Conservation (phyloP, 192 early-diverging fungal genomes). For the Gamsiella multidivaricata region DNA sequence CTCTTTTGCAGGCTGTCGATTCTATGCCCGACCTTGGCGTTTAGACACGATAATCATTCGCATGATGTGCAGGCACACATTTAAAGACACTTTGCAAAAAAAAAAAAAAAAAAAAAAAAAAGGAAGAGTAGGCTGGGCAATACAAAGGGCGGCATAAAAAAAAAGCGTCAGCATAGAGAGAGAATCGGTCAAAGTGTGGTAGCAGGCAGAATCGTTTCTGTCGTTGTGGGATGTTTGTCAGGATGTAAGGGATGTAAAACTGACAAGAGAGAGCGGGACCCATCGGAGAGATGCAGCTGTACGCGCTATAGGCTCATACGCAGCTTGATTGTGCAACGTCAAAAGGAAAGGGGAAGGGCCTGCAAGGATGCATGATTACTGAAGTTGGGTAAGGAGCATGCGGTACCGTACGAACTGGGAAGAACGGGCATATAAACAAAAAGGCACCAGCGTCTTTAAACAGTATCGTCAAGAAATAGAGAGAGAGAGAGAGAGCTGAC, state of each 20-base stretch:
- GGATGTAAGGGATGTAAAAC: background rate
- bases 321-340: slow-evolving; percentile 20
- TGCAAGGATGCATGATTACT: slow-evolving; percentile 12
- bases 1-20: too few relatives aligned
- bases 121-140: background rate
- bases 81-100: too few relatives aligned
- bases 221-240: background rate
- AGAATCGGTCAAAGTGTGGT: too few relatives aligned
- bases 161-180: too few relatives aligned
- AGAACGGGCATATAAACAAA: slow-evolving; percentile 14
- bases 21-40: too few relatives aligned
- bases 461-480: too few relatives aligned
- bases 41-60: too few relatives aligned
- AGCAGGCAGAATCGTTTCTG: too few relatives aligned
- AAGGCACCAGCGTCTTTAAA: background rate
- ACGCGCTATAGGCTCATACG: slow-evolving; percentile 9
- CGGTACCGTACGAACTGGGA: background rate
- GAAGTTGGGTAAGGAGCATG: slow-evolving; percentile 1
- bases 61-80: too few relatives aligned
- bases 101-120: background rate
- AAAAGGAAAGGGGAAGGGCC: background rate
- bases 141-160: too few relatives aligned
- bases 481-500: background rate
- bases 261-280: background rate
- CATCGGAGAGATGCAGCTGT: background rate